Percentiles rank a stretch among this genome's conserved stretches.
phyloP scores from a whole-genome alignment of 495 filamentous ascomycete genomes.

The Aspergillus kassunensis region DNA sequence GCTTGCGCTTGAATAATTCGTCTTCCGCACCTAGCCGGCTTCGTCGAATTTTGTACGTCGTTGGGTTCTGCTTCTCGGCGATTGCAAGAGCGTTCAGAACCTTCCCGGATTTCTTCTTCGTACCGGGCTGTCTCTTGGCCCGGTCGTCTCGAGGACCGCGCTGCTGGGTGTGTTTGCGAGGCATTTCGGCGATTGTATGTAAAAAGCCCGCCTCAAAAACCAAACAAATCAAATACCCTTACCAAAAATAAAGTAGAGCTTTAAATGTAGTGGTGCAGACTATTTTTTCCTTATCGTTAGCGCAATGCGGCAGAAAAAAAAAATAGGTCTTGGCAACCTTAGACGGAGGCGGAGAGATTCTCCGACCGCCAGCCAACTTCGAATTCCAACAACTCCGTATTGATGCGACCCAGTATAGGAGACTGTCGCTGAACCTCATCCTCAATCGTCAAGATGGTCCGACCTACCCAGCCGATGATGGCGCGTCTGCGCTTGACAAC shows the following conservation, averaged over 20 bases:
- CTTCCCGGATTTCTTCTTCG: slow-evolving; percentile 52
- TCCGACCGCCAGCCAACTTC: slow-evolving; percentile 1
- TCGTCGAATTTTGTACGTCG: slow-evolving; percentile 46
- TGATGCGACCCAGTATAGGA: not conserved
- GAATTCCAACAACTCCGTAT: slow-evolving; percentile 6
- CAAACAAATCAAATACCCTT: slow-evolving; percentile 2
- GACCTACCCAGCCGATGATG: slow-evolving; percentile 68
- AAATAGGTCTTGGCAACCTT: slow-evolving; percentile 44
- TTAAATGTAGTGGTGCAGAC: slow-evolving; percentile 11
- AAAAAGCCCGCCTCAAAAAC: slow-evolving; percentile 1
- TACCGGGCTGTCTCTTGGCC: slow-evolving; percentile 34
- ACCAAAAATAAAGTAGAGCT: not conserved
- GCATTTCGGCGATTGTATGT: slow-evolving; percentile 47
- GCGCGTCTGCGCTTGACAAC: slow-evolving; percentile 74
- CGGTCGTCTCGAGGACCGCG: slow-evolving; percentile 50
- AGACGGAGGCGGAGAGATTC: slow-evolving; percentile 19
- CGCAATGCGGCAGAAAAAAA: slow-evolving; percentile 18
- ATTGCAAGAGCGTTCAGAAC: slow-evolving; percentile 81
- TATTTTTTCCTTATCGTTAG: slow-evolving; percentile 25
- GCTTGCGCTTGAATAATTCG: slow-evolving; percentile 45
- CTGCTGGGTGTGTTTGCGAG: slow-evolving; percentile 57
- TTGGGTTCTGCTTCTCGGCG: slow-evolving; percentile 60
- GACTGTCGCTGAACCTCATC: not conserved
- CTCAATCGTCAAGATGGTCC: slow-evolving; percentile 43
- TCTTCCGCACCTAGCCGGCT: slow-evolving; percentile 58